Evolutionary conservation across 164 flowering plant species (phyloP), one percentile per base, ranked within the genome.

Genomic region (Dillenia turbinata): DNA sequence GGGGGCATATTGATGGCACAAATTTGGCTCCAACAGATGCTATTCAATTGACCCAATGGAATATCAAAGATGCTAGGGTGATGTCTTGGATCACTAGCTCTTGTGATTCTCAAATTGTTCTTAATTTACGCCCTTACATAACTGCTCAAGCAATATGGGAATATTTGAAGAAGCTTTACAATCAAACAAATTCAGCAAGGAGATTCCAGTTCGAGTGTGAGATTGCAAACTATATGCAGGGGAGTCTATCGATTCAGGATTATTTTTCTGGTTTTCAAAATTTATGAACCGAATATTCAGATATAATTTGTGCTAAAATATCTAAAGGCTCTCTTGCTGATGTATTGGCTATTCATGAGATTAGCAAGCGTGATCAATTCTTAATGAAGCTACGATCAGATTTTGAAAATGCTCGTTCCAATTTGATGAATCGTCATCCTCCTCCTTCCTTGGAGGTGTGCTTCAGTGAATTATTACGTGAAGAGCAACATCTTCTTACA

Each of bases 181-280:
- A 54, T 54, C 57, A 54, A 54, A 15, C 22, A 22, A 54, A 54
- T 17, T 19, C 40, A 22, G n/a, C 15, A 17, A 7, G 16, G 10
- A 10, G 24, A 9, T 54, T 54, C 24, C 57, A 54, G 13, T 26
- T 54, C n/a, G 45, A 54, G 43, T 54, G 11, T 7, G 57, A 26
- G 26, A 54, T 54, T 2, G 44, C 33, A 24, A 19, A 54, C 40
- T 60, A 47, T 48, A 47, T 5, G 8, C 54, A 48, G 15, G 63
- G 54, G 19, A 60, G 24, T 47, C 53, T 49, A n/a, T 60, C 53
- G 8, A 60, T 60, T 24, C 16, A 22, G 22, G 10, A 60, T 17
- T 60, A 46, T 60, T 60, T 47, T 60, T 60, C 63, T 19, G 44
- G 54, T 9, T 60, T 47, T 46, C 43, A 17, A 9, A 47, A 46